Base-by-base conservation (phyloP, 331 rosid genomes). In the Malus hybrid region DNA sequence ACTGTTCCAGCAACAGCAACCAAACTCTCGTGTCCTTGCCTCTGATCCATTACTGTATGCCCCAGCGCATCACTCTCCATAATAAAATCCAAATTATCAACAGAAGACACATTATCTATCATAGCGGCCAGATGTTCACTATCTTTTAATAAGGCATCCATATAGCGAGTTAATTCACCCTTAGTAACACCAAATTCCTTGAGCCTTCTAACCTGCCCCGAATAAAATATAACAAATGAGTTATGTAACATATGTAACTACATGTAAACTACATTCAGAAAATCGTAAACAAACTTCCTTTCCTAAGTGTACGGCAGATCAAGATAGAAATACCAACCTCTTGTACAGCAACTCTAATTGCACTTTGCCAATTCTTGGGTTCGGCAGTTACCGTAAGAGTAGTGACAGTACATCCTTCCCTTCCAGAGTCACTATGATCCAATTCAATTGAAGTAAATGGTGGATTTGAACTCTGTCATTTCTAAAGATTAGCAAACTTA, bases 331-430 rank as follows among this genome's bases (percentile, higher is more conserved):
- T 54, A 82, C 84, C 77, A 80, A 94, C 99, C 99, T 94, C 99
- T 66, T 94, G 99, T 79, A 94, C 97, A 79, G 97, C 97, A 86
- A 92, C 96, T 85, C 82, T 90, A 69, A 94, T 94, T 73, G 97
- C 97, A 80, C 83, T 92, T 50, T 83, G 89, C 97, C 97, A 94
- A 86, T 92, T 92, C 82, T 87, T 92, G 22, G 99, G 99, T 83
- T 92, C 99, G 29, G 99, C 97, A 66, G 87, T 90, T 78, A 94
- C 92, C 54, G 97, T 94, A 70, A 94, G 99, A 77, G 99, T 94
- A 70, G 99, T 94, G 82, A 94, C 99, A 8, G 99, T 94, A 71
- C 99, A 94, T 81, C 97, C 99, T 86, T 94, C 99, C 87, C 99
- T 86, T 84, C 99, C 99, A 73, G 99, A 94, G 84, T 94, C 99